Conservation (phyloP, 192 early-diverging fungal genomes). For the Geranomyces michiganensis region DNA sequence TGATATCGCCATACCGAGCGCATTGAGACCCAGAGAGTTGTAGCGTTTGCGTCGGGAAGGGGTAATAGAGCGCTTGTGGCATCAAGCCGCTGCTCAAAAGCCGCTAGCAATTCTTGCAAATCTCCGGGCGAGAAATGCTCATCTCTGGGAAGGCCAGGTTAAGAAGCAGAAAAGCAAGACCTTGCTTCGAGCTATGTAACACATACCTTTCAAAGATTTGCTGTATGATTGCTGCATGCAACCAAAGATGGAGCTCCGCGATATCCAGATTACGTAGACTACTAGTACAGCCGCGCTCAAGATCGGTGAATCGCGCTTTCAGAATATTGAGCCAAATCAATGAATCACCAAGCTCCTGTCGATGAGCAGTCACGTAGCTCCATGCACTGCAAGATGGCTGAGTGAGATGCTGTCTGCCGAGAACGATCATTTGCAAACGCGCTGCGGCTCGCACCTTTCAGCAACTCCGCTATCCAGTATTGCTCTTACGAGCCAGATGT, state of each 20-base stretch:
- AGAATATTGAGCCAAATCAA: not conserved
- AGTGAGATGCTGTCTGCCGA: not conserved
- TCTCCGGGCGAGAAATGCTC: too few relatives aligned
- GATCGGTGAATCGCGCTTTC: not conserved
- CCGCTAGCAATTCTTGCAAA: too few relatives aligned
- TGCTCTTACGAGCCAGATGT: conserved; percentile 1
- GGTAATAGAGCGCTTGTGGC: not conserved
- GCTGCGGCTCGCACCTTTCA: not conserved
- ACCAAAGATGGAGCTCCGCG: conserved; percentile 2
- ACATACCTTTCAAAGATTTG: not conserved
- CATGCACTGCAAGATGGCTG: not conserved
- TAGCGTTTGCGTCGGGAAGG: not conserved
- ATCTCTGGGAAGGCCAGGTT: not conserved
- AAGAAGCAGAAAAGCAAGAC: not conserved
- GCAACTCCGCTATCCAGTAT: not conserved
- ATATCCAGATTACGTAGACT: not conserved
- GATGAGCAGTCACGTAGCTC: conserved; percentile 1
- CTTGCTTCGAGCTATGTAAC: not conserved
- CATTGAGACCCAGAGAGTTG: not conserved
- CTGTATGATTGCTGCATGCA: not conserved
- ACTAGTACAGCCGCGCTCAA: not conserved
- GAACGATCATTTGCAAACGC: not conserved
- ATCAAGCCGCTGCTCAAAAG: not conserved
- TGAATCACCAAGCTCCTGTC: not conserved
- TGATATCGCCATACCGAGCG: conserved; percentile 6